A percentile compares a stretch with the other conserved stretches of the same genome.
Conservation (phyloP, 2,329 filamentous ascomycete genomes). For the Pestalotiopsis sp. region DNA sequence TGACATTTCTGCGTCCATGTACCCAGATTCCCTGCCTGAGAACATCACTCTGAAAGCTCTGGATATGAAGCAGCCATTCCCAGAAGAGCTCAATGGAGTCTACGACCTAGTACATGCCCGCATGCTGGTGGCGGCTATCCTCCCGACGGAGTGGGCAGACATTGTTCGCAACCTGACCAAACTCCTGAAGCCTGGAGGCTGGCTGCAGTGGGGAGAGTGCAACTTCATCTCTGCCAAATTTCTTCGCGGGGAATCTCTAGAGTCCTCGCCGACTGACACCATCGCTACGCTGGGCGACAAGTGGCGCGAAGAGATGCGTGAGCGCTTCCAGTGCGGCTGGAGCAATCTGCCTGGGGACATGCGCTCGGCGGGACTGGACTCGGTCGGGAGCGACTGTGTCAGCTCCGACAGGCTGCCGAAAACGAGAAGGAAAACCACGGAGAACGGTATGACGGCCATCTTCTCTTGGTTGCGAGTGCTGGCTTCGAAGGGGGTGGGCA, state of each 20-base stretch:
- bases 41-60: background rate
- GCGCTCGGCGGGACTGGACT: background rate
- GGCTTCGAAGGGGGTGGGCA: background rate
- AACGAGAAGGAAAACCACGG: background rate
- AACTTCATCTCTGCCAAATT: background rate
- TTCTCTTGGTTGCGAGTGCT: background rate
- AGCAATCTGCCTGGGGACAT: background rate
- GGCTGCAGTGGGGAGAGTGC: background rate
- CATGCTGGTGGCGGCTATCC: background rate
- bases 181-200: background rate
- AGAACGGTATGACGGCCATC: background rate
- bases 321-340: background rate
- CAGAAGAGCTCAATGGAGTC: background rate
- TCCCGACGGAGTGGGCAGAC: background rate
- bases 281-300: background rate
- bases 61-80: background rate
- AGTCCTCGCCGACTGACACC: background rate
- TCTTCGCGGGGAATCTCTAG: background rate
- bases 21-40: background rate
- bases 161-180: background rate
- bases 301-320: background rate
- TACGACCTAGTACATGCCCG: background rate
- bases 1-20: background rate
- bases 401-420: background rate
- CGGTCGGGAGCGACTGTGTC: background rate